A percentile compares a stretch with the other conserved stretches of the same genome.
Evolutionary conservation across 179 eudicot species (phyloP).

Genomic region (Sideroxylon spinosum): DNA sequence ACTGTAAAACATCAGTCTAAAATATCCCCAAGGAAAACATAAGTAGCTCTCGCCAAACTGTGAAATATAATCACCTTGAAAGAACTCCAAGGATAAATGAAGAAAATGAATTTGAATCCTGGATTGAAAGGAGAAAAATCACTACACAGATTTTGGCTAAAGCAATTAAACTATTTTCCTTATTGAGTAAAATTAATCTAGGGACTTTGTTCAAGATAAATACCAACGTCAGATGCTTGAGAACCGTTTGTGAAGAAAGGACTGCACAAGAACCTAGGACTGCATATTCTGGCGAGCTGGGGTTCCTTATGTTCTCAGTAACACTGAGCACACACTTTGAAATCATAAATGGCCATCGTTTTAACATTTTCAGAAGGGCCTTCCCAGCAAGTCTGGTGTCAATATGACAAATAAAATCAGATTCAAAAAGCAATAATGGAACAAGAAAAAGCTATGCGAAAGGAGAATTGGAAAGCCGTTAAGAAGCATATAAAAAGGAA

Average conservation of each 20-base stretch:
- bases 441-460: slow-evolving; percentile 4
- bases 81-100: slow-evolving; percentile 76
- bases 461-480: not conserved
- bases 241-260: slow-evolving; percentile 76
- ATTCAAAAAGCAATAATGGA: not conserved
- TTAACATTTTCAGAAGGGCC: slow-evolving; percentile 80
- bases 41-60: not conserved
- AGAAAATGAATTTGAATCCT: slow-evolving; percentile 80
- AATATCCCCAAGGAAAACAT: not conserved
- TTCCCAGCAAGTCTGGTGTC: slow-evolving; percentile 79
- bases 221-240: slow-evolving; percentile 84
- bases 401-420: slow-evolving; percentile 22
- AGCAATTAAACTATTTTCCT: not conserved
- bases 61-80: slow-evolving; percentile 25
- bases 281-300: slow-evolving; percentile 70
- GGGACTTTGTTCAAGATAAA: slow-evolving; percentile 16
- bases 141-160: not conserved
- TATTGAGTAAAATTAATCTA: not conserved
- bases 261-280: slow-evolving; percentile 95
- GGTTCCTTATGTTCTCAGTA: slow-evolving; percentile 57
- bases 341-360: slow-evolving; percentile 88
- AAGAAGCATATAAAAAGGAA: slow-evolving; percentile 6
- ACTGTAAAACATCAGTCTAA: not conserved
- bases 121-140: slow-evolving; percentile 25
- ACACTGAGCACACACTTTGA: slow-evolving; percentile 64